Percentiles rank a stretch among this genome's conserved stretches.
phyloP scores from a whole-genome alignment of 495 filamentous ascomycete genomes.

The Pyrenula massariospora region DNA sequence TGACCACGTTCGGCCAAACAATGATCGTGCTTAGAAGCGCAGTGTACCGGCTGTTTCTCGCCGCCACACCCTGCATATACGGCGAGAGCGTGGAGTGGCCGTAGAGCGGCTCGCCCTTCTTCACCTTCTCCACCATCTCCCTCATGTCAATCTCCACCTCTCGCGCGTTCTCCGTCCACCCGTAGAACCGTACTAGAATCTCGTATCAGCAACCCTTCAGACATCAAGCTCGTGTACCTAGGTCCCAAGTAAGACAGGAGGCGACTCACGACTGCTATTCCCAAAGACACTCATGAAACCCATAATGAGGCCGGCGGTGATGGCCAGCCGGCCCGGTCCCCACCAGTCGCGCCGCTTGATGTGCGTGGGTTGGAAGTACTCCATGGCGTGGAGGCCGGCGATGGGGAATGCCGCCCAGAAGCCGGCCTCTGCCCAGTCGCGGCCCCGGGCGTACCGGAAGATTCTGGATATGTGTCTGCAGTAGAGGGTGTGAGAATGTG shows the following conservation, averaged over 20 bases:
- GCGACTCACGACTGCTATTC: neutral
- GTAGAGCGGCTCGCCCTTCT: slow-evolving; percentile 83
- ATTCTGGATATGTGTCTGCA: slow-evolving; percentile 82
- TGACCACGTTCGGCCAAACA: slow-evolving; percentile 96
- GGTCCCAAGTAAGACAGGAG: too few species aligned
- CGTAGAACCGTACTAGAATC: slow-evolving; percentile 66
- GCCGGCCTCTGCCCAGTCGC: slow-evolving; percentile 50
- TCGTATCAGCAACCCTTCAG: slow-evolving; percentile 8
- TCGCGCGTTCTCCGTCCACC: slow-evolving; percentile 78
- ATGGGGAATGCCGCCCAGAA: neutral
- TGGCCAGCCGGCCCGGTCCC: neutral
- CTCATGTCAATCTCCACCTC: slow-evolving; percentile 94
- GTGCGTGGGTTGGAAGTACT: neutral
- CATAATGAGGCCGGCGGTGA: neutral
- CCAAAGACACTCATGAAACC: neutral
- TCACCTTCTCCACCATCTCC: slow-evolving; percentile 94
- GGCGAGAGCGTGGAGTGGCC: slow-evolving; percentile 64
- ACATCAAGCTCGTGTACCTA: too few species aligned
- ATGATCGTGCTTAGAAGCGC: slow-evolving; percentile 69
- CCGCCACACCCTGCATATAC: slow-evolving; percentile 88
- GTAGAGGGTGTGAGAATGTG: slow-evolving; percentile 12
- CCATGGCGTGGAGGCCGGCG: neutral
- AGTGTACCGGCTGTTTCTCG: slow-evolving; percentile 84
- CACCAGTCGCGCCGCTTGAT: neutral
- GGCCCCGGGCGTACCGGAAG: slow-evolving; percentile 67